Evolutionary conservation across 805 yeast genomes (phyloP), one percentile per base, ranked within the genome.

Genomic region (Phaffomyces antillensis): DNA sequence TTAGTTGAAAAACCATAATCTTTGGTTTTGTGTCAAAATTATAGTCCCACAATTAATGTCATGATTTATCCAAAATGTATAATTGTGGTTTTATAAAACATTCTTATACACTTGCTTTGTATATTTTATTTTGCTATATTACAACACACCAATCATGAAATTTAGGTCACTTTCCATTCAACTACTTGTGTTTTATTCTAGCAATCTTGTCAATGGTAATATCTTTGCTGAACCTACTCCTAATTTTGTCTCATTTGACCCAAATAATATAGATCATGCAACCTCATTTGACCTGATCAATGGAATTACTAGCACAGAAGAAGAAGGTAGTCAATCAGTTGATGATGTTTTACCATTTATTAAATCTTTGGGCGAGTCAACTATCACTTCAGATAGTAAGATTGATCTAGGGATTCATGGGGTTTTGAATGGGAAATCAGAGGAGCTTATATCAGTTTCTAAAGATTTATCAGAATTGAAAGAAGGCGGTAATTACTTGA

Each of bases 381-480:
- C 31, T 7, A 24, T 36, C 8, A 38, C 15, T 11, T 43, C 39
- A 7, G 23, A 34, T 6, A 40, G 36, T 26, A 46, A 23, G 31
- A 35, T 46, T 16, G 46, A 43, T 31, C 26, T 46, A 12, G 49
- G 49, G 11, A 16, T 46, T 16, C 32, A 38, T 28, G 32, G 12
- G 7, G 24, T 9, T 12, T 31, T 15, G 9, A 18, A 17, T 38
- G 44, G 20, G 3, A 17, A 26, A 17, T 37, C 40, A 11, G 33
- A 25, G 12, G 46, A 43, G 2, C 30, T 46, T 12, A 24, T 31
- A 15, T 13, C 11, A 8, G 49, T 46, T 13, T 43, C 49, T 3
- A 43, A 46, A 35, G 42, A 46, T 25, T 23, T 43, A 17, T 33
- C 46, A 4, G 49, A 46, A 16, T 37, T 46, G 5, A 26, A 37